A percentile compares a stretch with the other conserved stretches of the same genome.
Evolutionary conservation across 2,329 filamentous ascomycete species (phyloP).

Genomic region (Chaetomium strumarium): DNA sequence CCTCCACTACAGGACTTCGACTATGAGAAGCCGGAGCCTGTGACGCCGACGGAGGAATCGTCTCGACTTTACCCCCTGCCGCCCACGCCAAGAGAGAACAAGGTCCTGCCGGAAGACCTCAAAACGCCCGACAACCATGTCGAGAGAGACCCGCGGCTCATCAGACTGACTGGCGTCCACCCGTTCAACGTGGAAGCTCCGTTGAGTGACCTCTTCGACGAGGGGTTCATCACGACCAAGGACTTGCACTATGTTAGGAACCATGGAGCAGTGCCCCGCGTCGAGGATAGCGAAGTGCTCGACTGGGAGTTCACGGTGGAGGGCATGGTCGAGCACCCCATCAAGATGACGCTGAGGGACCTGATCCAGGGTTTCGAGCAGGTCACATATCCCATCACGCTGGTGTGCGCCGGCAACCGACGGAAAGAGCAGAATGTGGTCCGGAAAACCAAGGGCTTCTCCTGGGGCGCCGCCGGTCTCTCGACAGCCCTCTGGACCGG

Average conservation of each 20-base stretch:
- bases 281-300: slow-evolving; percentile 64
- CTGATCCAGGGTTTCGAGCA: slow-evolving; percentile 71
- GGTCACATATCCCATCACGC: slow-evolving; percentile 76
- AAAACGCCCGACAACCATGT: slow-evolving; percentile 82
- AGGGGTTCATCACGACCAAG: slow-evolving; percentile 79
- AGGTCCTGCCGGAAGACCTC: slow-evolving; percentile 67
- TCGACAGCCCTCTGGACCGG: slow-evolving; percentile 88
- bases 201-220: slow-evolving; percentile 67
- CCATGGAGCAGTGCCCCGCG: slow-evolving; percentile 75
- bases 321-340: slow-evolving; percentile 72
- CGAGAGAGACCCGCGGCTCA: slow-evolving; percentile 70
- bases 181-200: slow-evolving; percentile 90
- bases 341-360: slow-evolving; percentile 65
- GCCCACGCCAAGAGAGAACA: slow-evolving; percentile 54
- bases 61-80: slow-evolving; percentile 56
- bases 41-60: neutral
- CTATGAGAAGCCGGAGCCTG: slow-evolving; percentile 2
- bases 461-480: slow-evolving; percentile 82
- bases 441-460: slow-evolving; percentile 87
- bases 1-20: slow-evolving; percentile 12
- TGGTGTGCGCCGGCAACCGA: slow-evolving; percentile 88
- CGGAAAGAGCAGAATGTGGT: slow-evolving; percentile 91
- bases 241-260: slow-evolving; percentile 91
- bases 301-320: slow-evolving; percentile 81
- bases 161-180: slow-evolving; percentile 80